phyloP scores from a whole-genome alignment of 345 rosid species.

The Leavenworthia alabamica region DNA sequence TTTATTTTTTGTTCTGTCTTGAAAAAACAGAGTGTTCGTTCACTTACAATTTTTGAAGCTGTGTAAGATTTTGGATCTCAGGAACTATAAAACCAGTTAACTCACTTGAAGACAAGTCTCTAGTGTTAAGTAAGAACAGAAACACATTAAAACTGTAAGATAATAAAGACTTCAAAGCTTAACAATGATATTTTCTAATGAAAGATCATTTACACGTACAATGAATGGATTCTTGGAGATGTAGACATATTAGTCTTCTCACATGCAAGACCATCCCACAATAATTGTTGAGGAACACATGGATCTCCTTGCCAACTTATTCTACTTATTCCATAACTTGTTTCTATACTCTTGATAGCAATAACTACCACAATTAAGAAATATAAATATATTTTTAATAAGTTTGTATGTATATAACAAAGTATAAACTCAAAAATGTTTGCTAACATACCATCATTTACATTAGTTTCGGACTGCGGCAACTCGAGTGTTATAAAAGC shows the following conservation, averaged over 20 bases:
- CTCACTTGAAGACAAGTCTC: conserved; percentile 40
- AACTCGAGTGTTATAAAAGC: conserved; percentile 4
- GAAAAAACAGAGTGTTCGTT: neutral
- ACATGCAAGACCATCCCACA: conserved; percentile 51
- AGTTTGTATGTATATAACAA: neutral
- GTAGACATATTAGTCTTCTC: conserved; percentile 17
- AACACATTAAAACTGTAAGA: conserved; percentile 9
- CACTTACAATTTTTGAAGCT: conserved; percentile 43
- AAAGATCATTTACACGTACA: conserved; percentile 14
- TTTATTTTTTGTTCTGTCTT: neutral
- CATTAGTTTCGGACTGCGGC: conserved; percentile 16
- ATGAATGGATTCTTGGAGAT: conserved; percentile 29
- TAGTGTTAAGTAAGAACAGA: neutral
- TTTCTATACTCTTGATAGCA: conserved; percentile 39
- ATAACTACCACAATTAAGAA: conserved; percentile 21
- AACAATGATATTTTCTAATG: neutral
- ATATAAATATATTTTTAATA: too few species aligned
- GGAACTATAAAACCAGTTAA: conserved; percentile 30
- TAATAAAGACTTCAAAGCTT: neutral
- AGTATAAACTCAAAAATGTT: neutral
- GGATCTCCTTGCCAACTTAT: conserved; percentile 68
- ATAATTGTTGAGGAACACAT: conserved; percentile 39
- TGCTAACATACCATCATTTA: conserved; percentile 6
- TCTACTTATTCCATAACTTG: conserved; percentile 26
- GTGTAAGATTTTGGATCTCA: conserved; percentile 30